A percentile compares a stretch with the other conserved stretches of the same genome.
Conservation (phyloP, 2,329 filamentous ascomycete genomes). For the Monascus ruber region DNA sequence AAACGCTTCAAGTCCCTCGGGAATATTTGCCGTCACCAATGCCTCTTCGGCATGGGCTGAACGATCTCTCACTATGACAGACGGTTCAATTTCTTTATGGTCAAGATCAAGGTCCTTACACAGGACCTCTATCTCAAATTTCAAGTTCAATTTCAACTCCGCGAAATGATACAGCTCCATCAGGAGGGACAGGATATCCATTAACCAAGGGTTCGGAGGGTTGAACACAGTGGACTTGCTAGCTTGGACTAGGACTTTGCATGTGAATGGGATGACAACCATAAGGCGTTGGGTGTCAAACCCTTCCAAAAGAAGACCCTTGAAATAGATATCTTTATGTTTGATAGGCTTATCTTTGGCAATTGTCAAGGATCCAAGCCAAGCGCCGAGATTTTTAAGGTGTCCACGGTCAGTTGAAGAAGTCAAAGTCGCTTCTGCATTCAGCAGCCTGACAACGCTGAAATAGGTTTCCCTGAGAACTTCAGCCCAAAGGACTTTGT, state of each 20-base stretch:
- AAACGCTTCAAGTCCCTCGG: constrained; percentile 66
- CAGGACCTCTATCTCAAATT: constrained; percentile 96
- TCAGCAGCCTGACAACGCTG: constrained; percentile 75
- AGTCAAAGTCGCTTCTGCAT: constrained; percentile 76
- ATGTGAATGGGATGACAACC: constrained; percentile 92
- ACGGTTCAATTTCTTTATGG: constrained; percentile 80
- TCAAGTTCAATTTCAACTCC: constrained; percentile 89
- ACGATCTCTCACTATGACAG: constrained; percentile 72
- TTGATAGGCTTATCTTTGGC: constrained; percentile 92
- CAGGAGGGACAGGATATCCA: constrained; percentile 85
- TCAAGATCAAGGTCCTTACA: constrained; percentile 90
- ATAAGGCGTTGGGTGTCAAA: constrained; percentile 85
- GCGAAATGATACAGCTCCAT: constrained; percentile 90
- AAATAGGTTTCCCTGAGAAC: constrained; percentile 88
- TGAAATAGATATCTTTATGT: constrained; percentile 94
- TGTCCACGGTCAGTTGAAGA: constrained; percentile 76
- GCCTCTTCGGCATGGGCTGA: constrained; percentile 51
- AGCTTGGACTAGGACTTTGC: constrained; percentile 84
- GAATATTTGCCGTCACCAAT: constrained; percentile 43
- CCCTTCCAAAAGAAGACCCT: constrained; percentile 84
- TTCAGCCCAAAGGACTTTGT: constrained; percentile 70
- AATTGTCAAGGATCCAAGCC: constrained; percentile 87
- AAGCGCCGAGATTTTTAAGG: constrained; percentile 84
- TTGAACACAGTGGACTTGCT: constrained; percentile 77
- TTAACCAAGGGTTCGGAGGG: constrained; percentile 92